phyloP scores from a whole-genome alignment of 768 basidiomycete genomes.

The Mycena kentingensis region DNA sequence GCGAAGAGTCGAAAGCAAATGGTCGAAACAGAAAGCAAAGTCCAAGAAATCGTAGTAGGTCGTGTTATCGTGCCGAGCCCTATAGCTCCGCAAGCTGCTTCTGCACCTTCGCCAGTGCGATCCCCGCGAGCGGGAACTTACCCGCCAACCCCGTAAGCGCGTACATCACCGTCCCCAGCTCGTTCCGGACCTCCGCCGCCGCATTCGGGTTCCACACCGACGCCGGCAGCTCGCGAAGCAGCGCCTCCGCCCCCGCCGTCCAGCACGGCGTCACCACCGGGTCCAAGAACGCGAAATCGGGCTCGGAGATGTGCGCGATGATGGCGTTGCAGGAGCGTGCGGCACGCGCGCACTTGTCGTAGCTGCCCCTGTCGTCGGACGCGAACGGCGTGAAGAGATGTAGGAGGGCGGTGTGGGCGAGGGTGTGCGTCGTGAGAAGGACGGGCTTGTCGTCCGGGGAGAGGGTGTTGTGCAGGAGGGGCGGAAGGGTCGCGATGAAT shows the following conservation, averaged over 20 bases:
- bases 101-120: slow-evolving; percentile 27
- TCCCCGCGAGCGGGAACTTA: slow-evolving; percentile 53
- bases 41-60: too few species aligned
- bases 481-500: slow-evolving; percentile 64
- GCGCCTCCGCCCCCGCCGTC: slow-evolving; percentile 66
- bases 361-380: slow-evolving; percentile 57
- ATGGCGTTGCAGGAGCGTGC: slow-evolving; percentile 61
- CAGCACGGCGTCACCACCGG: slow-evolving; percentile 77
- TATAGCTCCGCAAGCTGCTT: slow-evolving; percentile 27
- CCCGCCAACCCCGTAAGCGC: slow-evolving; percentile 64
- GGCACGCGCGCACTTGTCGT: slow-evolving; percentile 67
- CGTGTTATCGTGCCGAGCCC: too few species aligned
- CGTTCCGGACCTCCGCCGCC: slow-evolving; percentile 59
- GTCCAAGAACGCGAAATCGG: slow-evolving; percentile 73
- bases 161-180: slow-evolving; percentile 61
- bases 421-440: slow-evolving; percentile 61
- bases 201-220: slow-evolving; percentile 63
- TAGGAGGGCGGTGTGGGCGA: slow-evolving; percentile 67
- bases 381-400: slow-evolving; percentile 66
- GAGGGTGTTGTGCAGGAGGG: slow-evolving; percentile 59
- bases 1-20: too few species aligned
- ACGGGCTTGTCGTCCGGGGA: slow-evolving; percentile 60
- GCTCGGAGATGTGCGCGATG: slow-evolving; percentile 62
- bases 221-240: slow-evolving; percentile 66
- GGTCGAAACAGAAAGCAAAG: slow-evolving; percentile 10